Conservation (phyloP, 768 basidiomycete genomes). For the Steccherinum ochraceum region DNA sequence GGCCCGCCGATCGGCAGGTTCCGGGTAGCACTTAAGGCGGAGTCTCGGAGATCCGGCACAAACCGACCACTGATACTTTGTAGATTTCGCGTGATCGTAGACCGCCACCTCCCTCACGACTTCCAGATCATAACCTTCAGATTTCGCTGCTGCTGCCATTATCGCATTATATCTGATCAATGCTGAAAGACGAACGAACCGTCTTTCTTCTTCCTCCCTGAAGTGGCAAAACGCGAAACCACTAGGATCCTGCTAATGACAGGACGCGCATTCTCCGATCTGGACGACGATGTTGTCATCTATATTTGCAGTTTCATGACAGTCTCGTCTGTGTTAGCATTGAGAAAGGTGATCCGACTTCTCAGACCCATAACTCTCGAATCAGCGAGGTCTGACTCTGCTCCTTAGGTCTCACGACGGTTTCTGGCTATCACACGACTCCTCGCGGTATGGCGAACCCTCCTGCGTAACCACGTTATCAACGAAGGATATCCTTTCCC, state of each 20-base stretch:
- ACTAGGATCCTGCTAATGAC: too few relatives aligned
- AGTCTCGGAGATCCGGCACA: background rate
- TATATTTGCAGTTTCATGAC: constrained; percentile 27
- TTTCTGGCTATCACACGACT: constrained; percentile 37
- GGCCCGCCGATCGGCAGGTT: background rate
- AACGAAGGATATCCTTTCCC: constrained; percentile 47
- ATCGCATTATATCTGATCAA: too few relatives aligned
- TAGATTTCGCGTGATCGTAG: too few relatives aligned
- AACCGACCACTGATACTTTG: background rate
- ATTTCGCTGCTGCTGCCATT: too few relatives aligned
- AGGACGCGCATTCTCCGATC: background rate
- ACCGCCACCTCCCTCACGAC: too few relatives aligned
- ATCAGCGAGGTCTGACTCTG: background rate
- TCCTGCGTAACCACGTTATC: constrained; percentile 38
- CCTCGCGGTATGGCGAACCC: constrained; percentile 53
- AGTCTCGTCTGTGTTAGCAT: constrained; percentile 31
- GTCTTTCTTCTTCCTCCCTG: too few relatives aligned
- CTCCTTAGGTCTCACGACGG: constrained; percentile 43
- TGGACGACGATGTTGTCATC: constrained; percentile 35
- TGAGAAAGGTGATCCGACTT: constrained; percentile 31
- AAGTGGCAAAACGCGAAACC: too few relatives aligned
- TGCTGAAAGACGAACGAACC: too few relatives aligned
- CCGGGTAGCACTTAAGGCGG: background rate
- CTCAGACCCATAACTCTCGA: background rate
- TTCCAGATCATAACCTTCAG: too few relatives aligned